Base-by-base conservation (phyloP, 2,329 filamentous ascomycete genomes). In the Penicillium aurantiogriseum region DNA sequence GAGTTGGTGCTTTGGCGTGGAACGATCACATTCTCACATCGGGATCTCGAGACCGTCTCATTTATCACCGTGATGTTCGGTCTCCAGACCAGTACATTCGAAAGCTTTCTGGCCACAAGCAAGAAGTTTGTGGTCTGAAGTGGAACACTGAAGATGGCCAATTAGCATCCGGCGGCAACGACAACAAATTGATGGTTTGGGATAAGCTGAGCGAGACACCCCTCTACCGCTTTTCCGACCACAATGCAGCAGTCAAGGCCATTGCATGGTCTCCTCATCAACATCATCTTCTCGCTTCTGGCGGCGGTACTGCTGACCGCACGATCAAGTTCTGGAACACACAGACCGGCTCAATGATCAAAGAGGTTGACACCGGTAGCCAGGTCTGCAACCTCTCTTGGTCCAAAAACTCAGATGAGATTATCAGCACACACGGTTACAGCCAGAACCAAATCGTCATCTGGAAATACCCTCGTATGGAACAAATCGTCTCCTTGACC, bases 291-390 rank as follows among this genome's bases (percentile, higher is more conserved):
- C 83, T 99, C n/a, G 94, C 94, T 23, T 96, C 92, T 7, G 94
- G 94, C 47, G 94, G 94, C 63, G 94, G 94, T 71, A 99, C 94
- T 3, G 94, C 92, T 23, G 94, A 99, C 75, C 86, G 94, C 54
- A 89, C 92, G 33, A 99, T 99, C 75, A 96, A 97, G 66, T 99
- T 99, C 76, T 96, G 96, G 85, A 95, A 99, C 72, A 99, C 94
- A 0, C 80, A 90, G 23, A 89, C 89, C n/a, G 92, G 91, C 5
- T 83, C 85, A 0, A 80, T 88, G 51, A 85, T 91, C 70, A 93
- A 91, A 71, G 92, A 96, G 72, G 87, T 97, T 60, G 94, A 99
- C 71, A 99, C 94, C 0, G 94, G 94, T 49, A 96, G 91, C 69
- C 94, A 99, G 75, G 94, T 99, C n/a, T 99, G 94, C 78, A 99